Percentiles rank a stretch among this genome's conserved stretches.
These are phyloP conservation scores for Oryza punctata DNA, from an alignment of 176 grass and related monocot genomes.

Conservation along the genomic window DNA sequence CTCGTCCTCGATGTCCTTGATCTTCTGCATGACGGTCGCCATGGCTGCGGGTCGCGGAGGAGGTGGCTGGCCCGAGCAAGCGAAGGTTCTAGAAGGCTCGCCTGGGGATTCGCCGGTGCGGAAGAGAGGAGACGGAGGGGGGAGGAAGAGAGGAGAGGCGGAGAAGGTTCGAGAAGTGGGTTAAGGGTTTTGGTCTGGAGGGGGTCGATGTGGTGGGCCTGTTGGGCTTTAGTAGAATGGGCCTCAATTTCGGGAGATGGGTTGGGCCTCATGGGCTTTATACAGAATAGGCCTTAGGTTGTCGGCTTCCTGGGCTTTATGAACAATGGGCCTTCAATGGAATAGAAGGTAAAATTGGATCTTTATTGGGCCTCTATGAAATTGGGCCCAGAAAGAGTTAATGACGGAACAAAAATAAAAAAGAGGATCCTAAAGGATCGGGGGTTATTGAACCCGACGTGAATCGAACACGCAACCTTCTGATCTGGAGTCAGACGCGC, in stretches of 20 bases:
- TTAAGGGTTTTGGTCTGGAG: conserved; percentile 45
- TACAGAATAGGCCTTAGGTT: too few species aligned
- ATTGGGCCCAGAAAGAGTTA: too few species aligned
- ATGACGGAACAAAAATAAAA: fast-evolving
- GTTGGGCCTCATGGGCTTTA: too few species aligned
- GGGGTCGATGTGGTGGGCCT: neutral
- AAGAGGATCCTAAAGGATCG: conserved; percentile 1
- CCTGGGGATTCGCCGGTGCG: conserved; percentile 21
- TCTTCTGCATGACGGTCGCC: conserved; percentile 99
- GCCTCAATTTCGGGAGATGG: too few species aligned
- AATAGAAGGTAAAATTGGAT: too few species aligned
- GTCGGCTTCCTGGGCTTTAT: neutral
- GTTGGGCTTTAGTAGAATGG: neutral
- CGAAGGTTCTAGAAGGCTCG: conserved; percentile 1
- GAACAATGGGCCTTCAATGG: neutral
- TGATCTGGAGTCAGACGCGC: conserved; percentile 99
- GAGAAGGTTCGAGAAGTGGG: conserved; percentile 34
- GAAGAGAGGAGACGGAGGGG: neutral
- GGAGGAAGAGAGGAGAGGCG: neutral
- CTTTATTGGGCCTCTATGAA: too few species aligned
- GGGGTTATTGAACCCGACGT: conserved; percentile 93
- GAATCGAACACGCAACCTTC: conserved; percentile 99
- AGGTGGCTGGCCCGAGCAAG: neutral
- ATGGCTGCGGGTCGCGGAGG: conserved; percentile 39
- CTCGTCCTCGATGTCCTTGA: conserved; percentile 99